Percentiles rank a stretch among this genome's conserved stretches.
Conservation (phyloP, 2,329 filamentous ascomycete genomes). For the Nemania sp. region DNA sequence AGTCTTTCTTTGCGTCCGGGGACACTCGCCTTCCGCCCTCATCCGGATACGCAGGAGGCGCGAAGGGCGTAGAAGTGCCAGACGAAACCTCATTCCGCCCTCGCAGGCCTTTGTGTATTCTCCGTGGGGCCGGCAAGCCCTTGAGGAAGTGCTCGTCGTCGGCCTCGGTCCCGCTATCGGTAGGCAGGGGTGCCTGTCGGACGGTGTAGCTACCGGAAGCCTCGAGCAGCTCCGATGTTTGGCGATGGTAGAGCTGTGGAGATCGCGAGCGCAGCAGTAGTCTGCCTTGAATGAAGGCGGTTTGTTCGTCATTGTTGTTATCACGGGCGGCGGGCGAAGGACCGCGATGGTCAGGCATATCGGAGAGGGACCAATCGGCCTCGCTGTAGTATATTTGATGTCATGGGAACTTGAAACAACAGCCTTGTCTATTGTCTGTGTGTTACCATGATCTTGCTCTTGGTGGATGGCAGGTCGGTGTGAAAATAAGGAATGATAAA, state of each 20-base stretch:
- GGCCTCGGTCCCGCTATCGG: slow-evolving; percentile 91
- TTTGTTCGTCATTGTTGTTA: slow-evolving; percentile 30
- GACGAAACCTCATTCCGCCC: slow-evolving; percentile 60
- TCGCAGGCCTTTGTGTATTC: slow-evolving; percentile 76
- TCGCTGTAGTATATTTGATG: slow-evolving; percentile 24
- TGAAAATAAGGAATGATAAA: too few species aligned
- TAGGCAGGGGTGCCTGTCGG: slow-evolving; percentile 64
- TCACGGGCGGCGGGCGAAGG: slow-evolving; percentile 40
- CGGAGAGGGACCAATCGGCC: slow-evolving; percentile 37
- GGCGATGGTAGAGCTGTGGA: slow-evolving; percentile 69
- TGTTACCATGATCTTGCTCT: slow-evolving; percentile 19
- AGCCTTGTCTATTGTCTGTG: not conserved
- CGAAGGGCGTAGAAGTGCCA: slow-evolving; percentile 58
- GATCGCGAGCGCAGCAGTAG: slow-evolving; percentile 61
- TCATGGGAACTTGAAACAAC: slow-evolving; percentile 25
- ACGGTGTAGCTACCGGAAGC: slow-evolving; percentile 50
- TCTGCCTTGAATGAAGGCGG: slow-evolving; percentile 41
- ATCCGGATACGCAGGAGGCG: slow-evolving; percentile 48
- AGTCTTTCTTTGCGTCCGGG: slow-evolving; percentile 30
- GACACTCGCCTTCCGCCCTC: slow-evolving; percentile 42
- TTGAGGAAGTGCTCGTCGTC: slow-evolving; percentile 91
- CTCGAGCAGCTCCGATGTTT: slow-evolving; percentile 58
- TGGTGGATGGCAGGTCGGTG: too few species aligned
- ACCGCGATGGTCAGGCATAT: slow-evolving; percentile 53
- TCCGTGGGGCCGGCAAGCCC: slow-evolving; percentile 79